These are phyloP conservation scores for Talaromyces rugulosus DNA, from an alignment of 2,329 filamentous ascomycete species.

Conservation along the genomic window DNA sequence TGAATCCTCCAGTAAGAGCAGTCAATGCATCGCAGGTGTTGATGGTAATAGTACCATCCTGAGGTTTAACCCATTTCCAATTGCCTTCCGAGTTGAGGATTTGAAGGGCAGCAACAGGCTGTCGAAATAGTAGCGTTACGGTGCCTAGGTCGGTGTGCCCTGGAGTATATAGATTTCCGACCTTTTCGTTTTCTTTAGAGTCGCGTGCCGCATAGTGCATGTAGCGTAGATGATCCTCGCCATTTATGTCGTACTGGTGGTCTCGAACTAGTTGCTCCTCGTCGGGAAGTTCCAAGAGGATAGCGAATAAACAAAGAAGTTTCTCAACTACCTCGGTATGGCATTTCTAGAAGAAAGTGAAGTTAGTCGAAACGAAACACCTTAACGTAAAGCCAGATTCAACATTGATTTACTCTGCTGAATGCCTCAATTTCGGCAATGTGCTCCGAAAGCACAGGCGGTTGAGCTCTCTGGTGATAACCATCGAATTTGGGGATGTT, in stretches of 20 bases:
- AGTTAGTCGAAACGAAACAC: background rate
- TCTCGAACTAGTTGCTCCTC: constrained; percentile 54
- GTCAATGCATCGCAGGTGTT: constrained; percentile 50
- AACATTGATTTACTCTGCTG: constrained; percentile 28
- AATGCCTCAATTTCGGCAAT: constrained; percentile 56
- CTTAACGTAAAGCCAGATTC: background rate
- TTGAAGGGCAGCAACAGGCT: constrained; percentile 56
- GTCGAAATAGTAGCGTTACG: constrained; percentile 55
- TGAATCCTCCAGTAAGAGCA: constrained; percentile 47
- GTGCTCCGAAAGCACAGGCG: constrained; percentile 46
- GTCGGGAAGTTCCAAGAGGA: constrained; percentile 57
- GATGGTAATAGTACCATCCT: constrained; percentile 49
- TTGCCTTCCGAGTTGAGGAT: constrained; percentile 47
- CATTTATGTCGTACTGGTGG: constrained; percentile 56
- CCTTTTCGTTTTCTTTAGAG: constrained; percentile 44
- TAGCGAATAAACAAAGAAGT: constrained; percentile 57
- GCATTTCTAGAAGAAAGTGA: constrained; percentile 20
- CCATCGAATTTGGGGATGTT: constrained; percentile 58
- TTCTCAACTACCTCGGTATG: constrained; percentile 30
- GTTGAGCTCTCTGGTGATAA: constrained; percentile 44
- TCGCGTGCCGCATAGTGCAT: constrained; percentile 55
- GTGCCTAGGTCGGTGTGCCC: constrained; percentile 57
- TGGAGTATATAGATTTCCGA: constrained; percentile 41
- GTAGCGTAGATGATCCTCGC: constrained; percentile 60
- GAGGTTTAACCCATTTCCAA: constrained; percentile 51